Base-by-base conservation (phyloP, 2,329 filamentous ascomycete species). In the Stagonosporopsis vannaccii region DNA sequence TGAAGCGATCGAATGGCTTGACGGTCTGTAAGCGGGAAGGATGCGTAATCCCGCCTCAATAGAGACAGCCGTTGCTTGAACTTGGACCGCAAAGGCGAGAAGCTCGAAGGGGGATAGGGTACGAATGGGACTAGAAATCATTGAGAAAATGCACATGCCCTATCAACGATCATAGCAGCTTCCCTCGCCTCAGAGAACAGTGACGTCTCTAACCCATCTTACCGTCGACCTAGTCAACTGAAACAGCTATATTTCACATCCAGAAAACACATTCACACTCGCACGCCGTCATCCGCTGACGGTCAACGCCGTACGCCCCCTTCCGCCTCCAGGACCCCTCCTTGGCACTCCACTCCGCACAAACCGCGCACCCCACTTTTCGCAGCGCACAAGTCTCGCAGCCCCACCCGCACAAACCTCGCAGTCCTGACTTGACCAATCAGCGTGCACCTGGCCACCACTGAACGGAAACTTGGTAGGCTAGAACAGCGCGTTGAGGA, bases 271-370 rank as follows among this genome's bases (percentile, higher is more conserved):
- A 6, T 7, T 7, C 8, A 28, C 26, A 7, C 26, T 9, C 26
- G 26, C 26, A 6, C 2, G 26, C 26, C 4, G 26, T 28, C 26
- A 28, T 6, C 26, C 26, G 26, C 26, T 28, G 8, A 11, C 8
- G 9, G 6, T 28, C 26, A 32, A 32, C 30, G 30, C 13, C 5
- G 9, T 9, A 26, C 25, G 5, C 25, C 26, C 26, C 17, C 17
- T 15, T 35, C 32, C 32, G 32, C 32, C 32, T n/a, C 32, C 15
- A 17, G 17, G 5, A 37, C 3, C 11, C 35, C 9, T 37, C n/a
- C 53, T 46, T 56, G 46, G 46, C 42, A 37, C 22, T 26, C 53
- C 42, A 51, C 53, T 43, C 53, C 53, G 53, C 42, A 42, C 47
- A 56, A 56, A 51, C 22, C 37, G 12, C 47, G 42, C 53, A 51